Evolutionary conservation across 164 flowering plant genomes (phyloP), one percentile per base, ranked within the genome.

Genomic region (Umbilicus rupestris): DNA sequence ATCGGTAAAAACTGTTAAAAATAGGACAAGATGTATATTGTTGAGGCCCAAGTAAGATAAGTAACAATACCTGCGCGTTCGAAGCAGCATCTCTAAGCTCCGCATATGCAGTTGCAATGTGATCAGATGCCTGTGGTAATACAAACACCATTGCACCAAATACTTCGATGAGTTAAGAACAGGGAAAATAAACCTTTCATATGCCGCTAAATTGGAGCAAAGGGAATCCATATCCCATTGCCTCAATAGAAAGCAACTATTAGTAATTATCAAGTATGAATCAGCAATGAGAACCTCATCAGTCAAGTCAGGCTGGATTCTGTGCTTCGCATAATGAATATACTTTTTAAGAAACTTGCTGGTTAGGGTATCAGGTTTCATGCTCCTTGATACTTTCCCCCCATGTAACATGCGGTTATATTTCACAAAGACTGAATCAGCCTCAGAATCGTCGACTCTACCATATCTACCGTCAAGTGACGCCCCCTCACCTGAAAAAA

Each of bases 261-360:
- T n/a, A 20, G 37, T 7, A 24, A 63, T 33, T 8, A 8, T 15
- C 35, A 49, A 22, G 60, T 42, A 37, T 22, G 58, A 39, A 65
- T 60, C 44, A 26, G 19, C 69, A 67, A 68, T 33, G n/a, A 45
- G 24, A 62, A 94, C 97, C 97, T 95, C 99, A 72, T 95, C 97
- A 69, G 94, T 89, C 69, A 95, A 84, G 59, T 88, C 90, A 59
- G 99, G 99, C 73, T 88, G 92, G 73, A 87, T 83, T 76, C 91
- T 84, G 72, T 85, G 81, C 79, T 95, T 95, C 19, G 97, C 96
- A 74, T 95, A 95, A 76, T 95, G 97, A 71, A 95, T 92, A 66
- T 88, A 95, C 78, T 92, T 95, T 70, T 92, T 95, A 5, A 95
- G 97, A 75, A 95, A 95, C 78, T 84, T 84, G 73, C 90, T 89